Evolutionary conservation across 768 basidiomycete species (phyloP), one percentile per base, ranked within the genome.

Genomic region (Strobilomyces confusus): DNA sequence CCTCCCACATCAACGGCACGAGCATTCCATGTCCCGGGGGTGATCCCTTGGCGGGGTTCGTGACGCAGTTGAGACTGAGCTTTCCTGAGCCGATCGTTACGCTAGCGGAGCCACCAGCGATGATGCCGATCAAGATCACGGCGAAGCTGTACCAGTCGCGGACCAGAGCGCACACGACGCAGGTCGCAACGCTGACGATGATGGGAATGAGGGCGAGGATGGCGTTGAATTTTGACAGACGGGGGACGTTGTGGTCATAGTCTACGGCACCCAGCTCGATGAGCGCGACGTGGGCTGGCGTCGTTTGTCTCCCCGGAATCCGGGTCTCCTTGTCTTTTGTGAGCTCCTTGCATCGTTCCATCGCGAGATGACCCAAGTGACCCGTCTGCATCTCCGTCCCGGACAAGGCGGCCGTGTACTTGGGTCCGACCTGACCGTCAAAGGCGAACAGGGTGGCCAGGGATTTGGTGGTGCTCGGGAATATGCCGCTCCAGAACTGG

Each of bases 71-170:
- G 43, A 69, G 54, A 6, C 17, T 29, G 2, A 70, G 56, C 20
- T 44, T 56, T 33, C 62, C 70, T 0, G 59, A 63, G 2, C 69
- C 69, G 9, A 71, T 60, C 3, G 59, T 54, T 13, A 59, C 46
- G 42, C 63, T 59, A 19, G 70, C 58, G 9, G 67, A 33, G 17
- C 72, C 70, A 11, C 58, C 61, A 46, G 63, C 49, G 14, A 73
- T 11, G 19, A 73, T 69, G 11, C 71, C 72, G 4, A 72, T 26
- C 0, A 67, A 26, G 44, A 73, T 68, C 26, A 68, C 57, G 9
- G 61, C 49, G 26, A 67, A 67, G 47, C 57, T 69, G 40, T 54
- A 70, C 68, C 69, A 73, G 45, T 72, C 71, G 2, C 43, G 4
- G 38, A 54, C 54, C 36, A 62, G 26, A 3, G 56, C 65, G 37